Percentiles rank a stretch among this genome's conserved stretches.
Conservation (phyloP, 148 eudicot genomes). For the Spergularia bocconei region DNA sequence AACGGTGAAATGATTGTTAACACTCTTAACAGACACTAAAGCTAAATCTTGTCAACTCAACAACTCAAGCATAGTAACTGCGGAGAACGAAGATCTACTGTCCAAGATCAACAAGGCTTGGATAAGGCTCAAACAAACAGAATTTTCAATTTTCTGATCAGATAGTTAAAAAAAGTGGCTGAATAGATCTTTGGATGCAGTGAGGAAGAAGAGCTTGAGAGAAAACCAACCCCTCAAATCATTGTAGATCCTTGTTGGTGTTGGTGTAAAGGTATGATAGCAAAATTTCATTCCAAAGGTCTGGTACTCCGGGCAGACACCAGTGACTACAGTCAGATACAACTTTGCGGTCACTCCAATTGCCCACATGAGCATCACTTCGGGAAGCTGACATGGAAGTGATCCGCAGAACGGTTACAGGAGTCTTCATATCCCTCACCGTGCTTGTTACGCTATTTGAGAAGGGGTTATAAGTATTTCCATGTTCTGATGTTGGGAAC, state of each 20-base stretch:
- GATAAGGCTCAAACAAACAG: too few relatives aligned
- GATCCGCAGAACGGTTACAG: slow-evolving; percentile 52
- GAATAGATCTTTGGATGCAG: not conserved
- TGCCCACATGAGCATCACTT: slow-evolving; percentile 71
- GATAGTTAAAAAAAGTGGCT: too few relatives aligned
- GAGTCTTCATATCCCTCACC: slow-evolving; percentile 42
- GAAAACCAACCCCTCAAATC: slow-evolving; percentile 22
- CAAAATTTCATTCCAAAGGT: slow-evolving; percentile 65
- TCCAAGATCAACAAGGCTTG: too few relatives aligned
- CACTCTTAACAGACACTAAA: not conserved
- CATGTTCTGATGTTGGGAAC: slow-evolving; percentile 39
- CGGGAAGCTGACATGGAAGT: slow-evolving; percentile 60
- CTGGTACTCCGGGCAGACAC: slow-evolving; percentile 80
- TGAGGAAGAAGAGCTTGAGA: not conserved
- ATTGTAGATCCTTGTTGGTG: slow-evolving; percentile 23
- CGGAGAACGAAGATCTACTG: too few relatives aligned
- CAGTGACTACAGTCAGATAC: slow-evolving; percentile 74
- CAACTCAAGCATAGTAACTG: too few relatives aligned
- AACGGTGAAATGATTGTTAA: not conserved
- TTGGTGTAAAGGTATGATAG: slow-evolving; percentile 41
- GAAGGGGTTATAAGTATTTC: slow-evolving; percentile 39
- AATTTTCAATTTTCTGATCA: too few relatives aligned
- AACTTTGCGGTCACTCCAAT: slow-evolving; percentile 52
- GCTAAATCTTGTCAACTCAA: too few relatives aligned
- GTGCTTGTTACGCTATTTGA: slow-evolving; percentile 40